Evolutionary conservation across 371 early-diverging fungal species (phyloP), one percentile per base, ranked within the genome.

Genomic region (Globomyces sp.): DNA sequence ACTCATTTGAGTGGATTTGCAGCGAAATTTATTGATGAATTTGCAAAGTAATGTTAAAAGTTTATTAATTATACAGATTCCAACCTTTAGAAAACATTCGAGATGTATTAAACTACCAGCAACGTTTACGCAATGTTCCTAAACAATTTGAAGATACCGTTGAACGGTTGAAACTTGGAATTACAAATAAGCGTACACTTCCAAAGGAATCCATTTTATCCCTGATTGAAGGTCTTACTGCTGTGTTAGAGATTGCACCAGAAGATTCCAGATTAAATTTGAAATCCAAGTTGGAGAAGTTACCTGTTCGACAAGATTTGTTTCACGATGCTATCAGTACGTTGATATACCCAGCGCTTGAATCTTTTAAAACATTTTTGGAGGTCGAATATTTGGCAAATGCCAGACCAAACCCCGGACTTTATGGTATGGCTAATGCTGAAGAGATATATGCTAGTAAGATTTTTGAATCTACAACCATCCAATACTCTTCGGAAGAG

Each of bases 311-410:
- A 58, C 68, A 68, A 46, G 52, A 63, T 58, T 67, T 42, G 58
- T 45, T 73, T 9, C 53, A 71, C 45, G 49, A 55, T 11, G 57
- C 53, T 24, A 73, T 76, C 48, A 58, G 59, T 40, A 65, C 68
- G 37, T 13, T 45, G 24, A 46, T 76, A 10, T 9, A 73, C 5
- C 69, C 71, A 10, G 67, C 67, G 0, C 71, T 62, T 63, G 58
- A 53, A 13, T 58, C 62, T 36, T 60, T 73, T 45, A 61, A 62
- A 13, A 64, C 47, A 43, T 77, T 75, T 52, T 63, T 77, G 64
- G 70, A 71, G 64, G 65, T 69, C 46, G 78, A 77, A 66, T 77
- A 77, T 57, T 45, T 68, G 24, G 74, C 46, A 9, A 71, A 74
- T 57, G 75, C 73, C 37, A 71, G 78, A 24, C 37, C 34, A 6